These are phyloP conservation scores for Phaeolepiota aurea DNA, from an alignment of 768 basidiomycete species.

Conservation along the genomic window DNA sequence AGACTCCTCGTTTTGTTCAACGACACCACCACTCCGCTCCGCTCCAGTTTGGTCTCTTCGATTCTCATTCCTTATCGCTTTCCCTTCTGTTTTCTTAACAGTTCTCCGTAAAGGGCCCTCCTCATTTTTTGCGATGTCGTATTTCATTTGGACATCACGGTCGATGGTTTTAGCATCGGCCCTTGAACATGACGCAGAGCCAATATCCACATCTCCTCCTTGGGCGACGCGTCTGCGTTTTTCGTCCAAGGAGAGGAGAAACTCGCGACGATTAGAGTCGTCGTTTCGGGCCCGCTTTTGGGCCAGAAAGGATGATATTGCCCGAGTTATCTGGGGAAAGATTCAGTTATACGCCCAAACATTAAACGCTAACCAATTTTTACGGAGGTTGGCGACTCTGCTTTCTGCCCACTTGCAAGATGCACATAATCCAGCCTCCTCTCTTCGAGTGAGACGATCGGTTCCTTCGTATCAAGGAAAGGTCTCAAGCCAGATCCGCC, in stretches of 20 bases:
- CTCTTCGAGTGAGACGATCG: constrained; percentile 42
- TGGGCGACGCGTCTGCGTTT: constrained; percentile 38
- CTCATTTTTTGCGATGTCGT: constrained; percentile 81
- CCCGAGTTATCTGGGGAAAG: constrained; percentile 57
- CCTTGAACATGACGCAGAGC: constrained; percentile 55
- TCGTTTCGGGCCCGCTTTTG: constrained; percentile 65
- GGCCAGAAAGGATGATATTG: constrained; percentile 66
- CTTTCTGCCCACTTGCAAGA: constrained; percentile 32
- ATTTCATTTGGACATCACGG: constrained; percentile 75
- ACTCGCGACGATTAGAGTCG: constrained; percentile 70
- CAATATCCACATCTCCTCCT: constrained; percentile 9
- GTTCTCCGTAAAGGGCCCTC: constrained; percentile 69
- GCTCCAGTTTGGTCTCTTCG: background rate
- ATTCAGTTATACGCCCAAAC: no score
- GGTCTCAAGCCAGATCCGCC: no score
- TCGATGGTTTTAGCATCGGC: constrained; percentile 64
- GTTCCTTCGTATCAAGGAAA: background rate
- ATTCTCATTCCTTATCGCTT: background rate
- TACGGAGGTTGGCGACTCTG: constrained; percentile 53
- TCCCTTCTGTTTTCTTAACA: constrained; percentile 27
- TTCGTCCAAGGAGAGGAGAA: constrained; percentile 50
- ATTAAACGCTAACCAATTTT: constrained; percentile 24
- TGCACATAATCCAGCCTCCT: constrained; percentile 61
- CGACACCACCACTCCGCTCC: constrained; percentile 5
- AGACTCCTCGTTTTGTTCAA: constrained; percentile 9